Percentiles rank a stretch among this genome's conserved stretches.
Conservation (phyloP, 2,329 filamentous ascomycete species). For the Tolypocladium tundrense region DNA sequence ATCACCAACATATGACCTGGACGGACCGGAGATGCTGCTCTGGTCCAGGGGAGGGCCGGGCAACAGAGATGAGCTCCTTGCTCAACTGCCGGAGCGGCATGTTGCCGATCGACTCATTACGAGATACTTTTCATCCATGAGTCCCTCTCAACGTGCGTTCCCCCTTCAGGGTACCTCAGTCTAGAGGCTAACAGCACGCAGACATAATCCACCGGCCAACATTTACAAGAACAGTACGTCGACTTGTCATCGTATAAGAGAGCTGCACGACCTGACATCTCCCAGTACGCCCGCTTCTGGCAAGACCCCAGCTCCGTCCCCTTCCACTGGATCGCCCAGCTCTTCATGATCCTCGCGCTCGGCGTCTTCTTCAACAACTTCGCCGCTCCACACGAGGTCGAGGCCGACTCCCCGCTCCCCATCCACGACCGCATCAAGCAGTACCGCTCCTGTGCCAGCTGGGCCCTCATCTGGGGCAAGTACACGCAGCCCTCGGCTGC, state of each 20-base stretch:
- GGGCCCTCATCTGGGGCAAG: constrained; percentile 38
- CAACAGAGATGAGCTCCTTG: constrained; percentile 35
- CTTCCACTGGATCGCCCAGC: constrained; percentile 37
- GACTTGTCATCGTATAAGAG: neutral
- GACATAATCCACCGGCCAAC: constrained; percentile 43
- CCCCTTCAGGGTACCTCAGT: neutral
- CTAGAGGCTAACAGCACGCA: constrained; percentile 13
- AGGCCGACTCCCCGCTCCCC: constrained; percentile 26
- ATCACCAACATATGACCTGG: constrained; percentile 21
- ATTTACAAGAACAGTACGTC: constrained; percentile 32
- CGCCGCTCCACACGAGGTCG: constrained; percentile 32
- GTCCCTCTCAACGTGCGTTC: constrained; percentile 38
- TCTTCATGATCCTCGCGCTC: constrained; percentile 36
- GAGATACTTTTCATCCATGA: constrained; percentile 42
- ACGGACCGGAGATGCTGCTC: constrained; percentile 32
- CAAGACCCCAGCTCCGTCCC: constrained; percentile 26
- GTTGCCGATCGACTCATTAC: constrained; percentile 40
- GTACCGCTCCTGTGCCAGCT: constrained; percentile 40
- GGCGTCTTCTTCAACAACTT: constrained; percentile 35
- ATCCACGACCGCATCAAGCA: constrained; percentile 33
- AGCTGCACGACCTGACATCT: constrained; percentile 1
- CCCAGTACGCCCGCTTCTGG: constrained; percentile 40
- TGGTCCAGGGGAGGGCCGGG: constrained; percentile 25
- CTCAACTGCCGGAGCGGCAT: constrained; percentile 33
- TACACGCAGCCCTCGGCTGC: constrained; percentile 37